Base-by-base conservation (phyloP, 208 protist genomes). In the Trypanosoma congolense region DNA sequence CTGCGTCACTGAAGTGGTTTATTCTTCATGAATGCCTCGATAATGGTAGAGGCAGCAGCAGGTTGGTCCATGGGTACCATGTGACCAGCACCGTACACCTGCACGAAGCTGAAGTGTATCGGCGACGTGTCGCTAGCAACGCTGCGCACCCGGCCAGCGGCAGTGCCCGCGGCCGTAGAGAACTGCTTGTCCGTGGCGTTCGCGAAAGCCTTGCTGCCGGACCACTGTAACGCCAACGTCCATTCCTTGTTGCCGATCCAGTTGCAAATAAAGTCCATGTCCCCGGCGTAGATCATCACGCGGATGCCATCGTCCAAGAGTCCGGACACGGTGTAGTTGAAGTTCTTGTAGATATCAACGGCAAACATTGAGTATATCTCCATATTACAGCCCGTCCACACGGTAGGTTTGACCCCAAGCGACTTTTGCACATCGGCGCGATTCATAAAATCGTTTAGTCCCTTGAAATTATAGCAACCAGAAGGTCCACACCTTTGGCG, bases 211-310 rank as follows among this genome's bases (percentile, higher is more conserved):
- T 33, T 57, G 26, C 78, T 64, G 38, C 82, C 80, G 8, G 70
- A 25, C 92, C 94, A 97, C 36, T 75, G 18, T 52, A 97, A 51
- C 12, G 30, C 65, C 9, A 50, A 44, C 6, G 70, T 75, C 90
- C 90, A 97, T 22, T 59, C 69, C 59, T 92, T 67, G 69, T 91
- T 96, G 47, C 92, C 92, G 35, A 96, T 63, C 71, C 76, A 96
- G 64, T 97, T 97, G 66, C 92, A 96, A 54, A 95, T 92, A 53
- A 78, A 97, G 66, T 97, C 93, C 42, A 71, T 56, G 36, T 96
- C 92, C 9, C 94, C 94, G 0, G 78, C 83, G 71, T 96, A 97
- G 40, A 96, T 76, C 59, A 96, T 46, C n/a, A 95, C 90, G 24
- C 73, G 77, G 8, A 96, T 63, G n/a, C 70, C 72, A 30, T 33